A percentile compares a stretch with the other conserved stretches of the same genome.
These are phyloP conservation scores for Talaromyces sp. DNA, from an alignment of 2,329 filamentous ascomycete species.

Conservation along the genomic window DNA sequence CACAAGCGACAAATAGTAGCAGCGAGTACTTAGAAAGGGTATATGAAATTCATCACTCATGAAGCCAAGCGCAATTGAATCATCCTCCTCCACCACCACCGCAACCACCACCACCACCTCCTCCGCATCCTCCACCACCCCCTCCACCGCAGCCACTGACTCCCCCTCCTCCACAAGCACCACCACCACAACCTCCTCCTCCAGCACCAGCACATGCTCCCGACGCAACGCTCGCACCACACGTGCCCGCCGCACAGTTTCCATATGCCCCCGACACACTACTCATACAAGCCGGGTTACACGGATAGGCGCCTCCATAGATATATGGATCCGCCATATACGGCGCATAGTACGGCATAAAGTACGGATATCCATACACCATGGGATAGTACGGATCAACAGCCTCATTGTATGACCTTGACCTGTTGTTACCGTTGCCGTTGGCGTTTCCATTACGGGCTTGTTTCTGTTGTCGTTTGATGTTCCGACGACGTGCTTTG, in stretches of 20 bases:
- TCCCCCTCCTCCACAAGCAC: conserved; percentile 42
- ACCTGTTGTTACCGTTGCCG: conserved; percentile 23
- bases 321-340: conserved; percentile 46
- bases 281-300: conserved; percentile 46
- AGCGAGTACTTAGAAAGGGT: too few relatives aligned
- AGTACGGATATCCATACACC: conserved; percentile 46
- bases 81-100: conserved; percentile 21
- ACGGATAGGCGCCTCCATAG: conserved; percentile 40
- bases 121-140: conserved; percentile 24
- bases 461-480: conserved; percentile 27
- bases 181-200: conserved; percentile 26
- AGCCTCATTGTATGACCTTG: conserved; percentile 30
- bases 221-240: conserved; percentile 43
- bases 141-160: conserved; percentile 37
- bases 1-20: neutral
- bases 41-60: neutral
- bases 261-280: conserved; percentile 39
- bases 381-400: conserved; percentile 30
- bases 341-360: conserved; percentile 45
- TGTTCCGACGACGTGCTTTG: conserved; percentile 31
- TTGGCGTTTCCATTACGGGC: neutral
- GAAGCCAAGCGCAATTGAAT: conserved; percentile 2
- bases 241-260: conserved; percentile 48
- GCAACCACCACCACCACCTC: conserved; percentile 21
- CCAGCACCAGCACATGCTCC: conserved; percentile 34